A percentile compares a stretch with the other conserved stretches of the same genome.
Evolutionary conservation across 129 eudicot species (phyloP).

Genomic region (Escallonia herrerae): DNA sequence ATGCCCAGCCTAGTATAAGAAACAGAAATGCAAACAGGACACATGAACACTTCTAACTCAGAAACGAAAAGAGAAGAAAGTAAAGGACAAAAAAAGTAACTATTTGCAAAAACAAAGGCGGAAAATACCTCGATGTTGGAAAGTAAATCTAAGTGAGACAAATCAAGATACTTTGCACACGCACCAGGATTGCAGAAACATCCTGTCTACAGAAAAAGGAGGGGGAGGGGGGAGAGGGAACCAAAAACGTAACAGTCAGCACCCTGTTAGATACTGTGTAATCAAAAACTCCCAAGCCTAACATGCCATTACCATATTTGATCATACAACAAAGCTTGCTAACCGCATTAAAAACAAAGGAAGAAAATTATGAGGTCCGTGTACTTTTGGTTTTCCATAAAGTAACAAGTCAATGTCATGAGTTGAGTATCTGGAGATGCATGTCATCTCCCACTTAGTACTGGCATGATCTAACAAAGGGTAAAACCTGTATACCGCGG

Average conservation of each 20-base stretch:
- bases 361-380: no score
- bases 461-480: neutral
- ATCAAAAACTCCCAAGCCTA: no score
- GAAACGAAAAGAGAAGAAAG: neutral
- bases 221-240: neutral
- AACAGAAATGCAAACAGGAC: neutral
- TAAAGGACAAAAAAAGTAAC: neutral
- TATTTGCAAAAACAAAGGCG: neutral
- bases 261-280: neutral
- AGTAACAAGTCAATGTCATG: no score
- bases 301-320: no score
- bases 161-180: slow-evolving; percentile 90
- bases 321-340: no score
- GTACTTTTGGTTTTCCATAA: no score
- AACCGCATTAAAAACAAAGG: no score
- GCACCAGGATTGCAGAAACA: slow-evolving; percentile 99
- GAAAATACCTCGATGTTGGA: slow-evolving; percentile 76
- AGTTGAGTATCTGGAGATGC: no score
- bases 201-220: slow-evolving; percentile 68
- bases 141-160: slow-evolving; percentile 75
- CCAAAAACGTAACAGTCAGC: slow-evolving; percentile 9
- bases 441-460: neutral
- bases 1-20: slow-evolving; percentile 73
- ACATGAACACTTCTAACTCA: neutral
- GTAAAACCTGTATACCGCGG: neutral